Conservation (phyloP, 1,284 basidiomycete genomes). For the Kwoniella shivajii region DNA sequence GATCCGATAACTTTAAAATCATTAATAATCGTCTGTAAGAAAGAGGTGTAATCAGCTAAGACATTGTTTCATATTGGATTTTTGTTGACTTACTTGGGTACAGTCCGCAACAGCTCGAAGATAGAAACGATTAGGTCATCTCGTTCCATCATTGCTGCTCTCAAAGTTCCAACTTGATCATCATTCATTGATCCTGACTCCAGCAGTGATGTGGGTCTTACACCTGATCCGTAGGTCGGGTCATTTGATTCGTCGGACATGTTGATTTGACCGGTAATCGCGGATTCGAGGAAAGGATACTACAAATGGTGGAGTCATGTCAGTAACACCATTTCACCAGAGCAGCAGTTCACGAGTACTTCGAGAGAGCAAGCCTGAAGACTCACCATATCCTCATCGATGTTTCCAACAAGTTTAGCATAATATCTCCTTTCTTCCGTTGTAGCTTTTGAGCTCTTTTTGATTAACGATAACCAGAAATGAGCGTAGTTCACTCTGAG, state of each 20-base stretch:
- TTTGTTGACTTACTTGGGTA: conserved; percentile 67
- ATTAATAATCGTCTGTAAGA: conserved; percentile 52
- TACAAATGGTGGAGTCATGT: conserved; percentile 10
- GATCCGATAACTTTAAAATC: conserved; percentile 59
- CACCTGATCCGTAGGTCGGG: conserved; percentile 51
- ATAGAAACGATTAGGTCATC: conserved; percentile 81
- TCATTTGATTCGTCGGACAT: conserved; percentile 38
- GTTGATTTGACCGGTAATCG: conserved; percentile 67
- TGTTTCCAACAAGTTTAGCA: conserved; percentile 84
- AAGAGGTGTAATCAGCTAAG: not conserved
- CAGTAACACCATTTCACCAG: not conserved
- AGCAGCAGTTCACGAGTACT: not conserved
- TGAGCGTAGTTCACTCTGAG: conserved; percentile 65
- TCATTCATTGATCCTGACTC: conserved; percentile 66
- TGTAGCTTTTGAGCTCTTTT: conserved; percentile 66
- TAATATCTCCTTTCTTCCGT: conserved; percentile 74
- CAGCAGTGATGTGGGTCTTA: conserved; percentile 72
- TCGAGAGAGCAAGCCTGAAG: conserved; percentile 10
- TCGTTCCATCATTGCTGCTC: conserved; percentile 68
- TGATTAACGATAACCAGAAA: conserved; percentile 84
- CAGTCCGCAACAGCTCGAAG: conserved; percentile 77
- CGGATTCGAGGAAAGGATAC: conserved; percentile 72
- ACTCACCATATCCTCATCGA: conserved; percentile 77
- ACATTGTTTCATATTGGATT: not conserved
- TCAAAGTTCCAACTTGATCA: conserved; percentile 65